Conservation (phyloP, 208 protist species). For the Acanthamoeba culbertsoni region DNA sequence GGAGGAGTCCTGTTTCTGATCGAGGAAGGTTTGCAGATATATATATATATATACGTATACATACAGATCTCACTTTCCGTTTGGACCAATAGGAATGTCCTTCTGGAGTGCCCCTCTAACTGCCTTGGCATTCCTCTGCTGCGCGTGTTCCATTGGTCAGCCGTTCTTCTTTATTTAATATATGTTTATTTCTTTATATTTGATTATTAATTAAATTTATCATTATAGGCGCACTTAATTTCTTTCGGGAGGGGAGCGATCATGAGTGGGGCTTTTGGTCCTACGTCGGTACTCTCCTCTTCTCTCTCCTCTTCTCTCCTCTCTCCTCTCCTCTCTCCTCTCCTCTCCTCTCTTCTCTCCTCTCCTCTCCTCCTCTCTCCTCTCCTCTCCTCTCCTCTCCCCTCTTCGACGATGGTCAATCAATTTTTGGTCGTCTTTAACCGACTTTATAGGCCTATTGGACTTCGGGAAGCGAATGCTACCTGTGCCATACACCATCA, state of each 20-base stretch:
- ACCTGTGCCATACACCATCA: background rate
- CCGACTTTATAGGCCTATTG: background rate
- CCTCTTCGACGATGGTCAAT: background rate
- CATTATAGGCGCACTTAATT: background rate
- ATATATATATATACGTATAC: background rate
- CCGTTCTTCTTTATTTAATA: background rate
- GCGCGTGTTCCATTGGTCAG: conserved; percentile 8
- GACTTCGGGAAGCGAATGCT: background rate
- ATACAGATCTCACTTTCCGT: background rate
- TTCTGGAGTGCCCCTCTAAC: conserved; percentile 23
- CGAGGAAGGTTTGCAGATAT: background rate
- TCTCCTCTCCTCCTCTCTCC: background rate
- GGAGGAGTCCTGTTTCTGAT: conserved; percentile 11
- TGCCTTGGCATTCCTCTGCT: conserved; percentile 1
- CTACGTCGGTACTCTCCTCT: background rate
- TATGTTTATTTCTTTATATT: background rate
- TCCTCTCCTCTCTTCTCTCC: background rate
- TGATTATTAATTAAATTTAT: background rate
- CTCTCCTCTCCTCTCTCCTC: background rate
- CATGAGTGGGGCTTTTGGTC: conserved; percentile 9
- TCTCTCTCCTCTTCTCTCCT: background rate
- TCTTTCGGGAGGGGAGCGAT: background rate
- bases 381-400: background rate
- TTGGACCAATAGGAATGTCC: background rate
- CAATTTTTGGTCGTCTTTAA: background rate